phyloP scores from a whole-genome alignment of 2,329 filamentous ascomycete species.

The Scopulariopsis brevicaulis region DNA sequence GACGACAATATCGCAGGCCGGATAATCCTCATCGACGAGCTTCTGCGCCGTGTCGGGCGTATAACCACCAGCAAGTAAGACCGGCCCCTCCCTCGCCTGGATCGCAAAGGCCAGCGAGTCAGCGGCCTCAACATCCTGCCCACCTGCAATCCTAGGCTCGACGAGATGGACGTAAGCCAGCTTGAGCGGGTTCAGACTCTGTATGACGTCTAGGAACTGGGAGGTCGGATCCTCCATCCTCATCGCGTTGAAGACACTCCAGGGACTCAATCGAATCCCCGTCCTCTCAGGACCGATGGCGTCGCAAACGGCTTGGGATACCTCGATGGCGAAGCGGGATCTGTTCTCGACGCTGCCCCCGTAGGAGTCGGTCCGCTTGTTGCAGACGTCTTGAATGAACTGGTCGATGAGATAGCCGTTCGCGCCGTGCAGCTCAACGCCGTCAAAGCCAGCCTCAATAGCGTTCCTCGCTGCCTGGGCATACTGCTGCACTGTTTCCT shows the following conservation, averaged over 20 bases:
- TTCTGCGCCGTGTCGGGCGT: constrained; percentile 11
- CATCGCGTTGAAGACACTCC: constrained; percentile 51
- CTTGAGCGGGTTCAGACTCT: constrained; percentile 35
- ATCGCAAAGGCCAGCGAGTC: constrained; percentile 21
- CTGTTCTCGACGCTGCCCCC: constrained; percentile 41
- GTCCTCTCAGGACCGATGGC: constrained; percentile 37
- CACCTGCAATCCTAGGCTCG: constrained; percentile 40
- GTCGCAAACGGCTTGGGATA: constrained; percentile 24
- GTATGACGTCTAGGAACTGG: constrained; percentile 49
- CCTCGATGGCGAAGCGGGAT: constrained; percentile 36
- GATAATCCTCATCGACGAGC: constrained; percentile 15
- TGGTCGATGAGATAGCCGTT: constrained; percentile 53
- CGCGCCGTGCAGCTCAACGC: constrained; percentile 48
- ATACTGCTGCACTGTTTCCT: constrained; percentile 45
- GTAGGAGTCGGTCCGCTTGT: constrained; percentile 37
- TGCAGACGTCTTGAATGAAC: constrained; percentile 40
- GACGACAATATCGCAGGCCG: constrained; percentile 18
- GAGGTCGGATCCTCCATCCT: constrained; percentile 48
- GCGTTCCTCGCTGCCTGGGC: constrained; percentile 40
- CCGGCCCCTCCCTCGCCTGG: constrained; percentile 14
- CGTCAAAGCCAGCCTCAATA: constrained; percentile 55
- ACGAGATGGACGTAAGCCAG: constrained; percentile 53
- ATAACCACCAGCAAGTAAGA: constrained; percentile 22
- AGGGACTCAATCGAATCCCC: constrained; percentile 49
- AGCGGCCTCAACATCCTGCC: constrained; percentile 22